phyloP scores from a whole-genome alignment of 495 filamentous ascomycete genomes.

The Lasiosphaeriaceae sp. region DNA sequence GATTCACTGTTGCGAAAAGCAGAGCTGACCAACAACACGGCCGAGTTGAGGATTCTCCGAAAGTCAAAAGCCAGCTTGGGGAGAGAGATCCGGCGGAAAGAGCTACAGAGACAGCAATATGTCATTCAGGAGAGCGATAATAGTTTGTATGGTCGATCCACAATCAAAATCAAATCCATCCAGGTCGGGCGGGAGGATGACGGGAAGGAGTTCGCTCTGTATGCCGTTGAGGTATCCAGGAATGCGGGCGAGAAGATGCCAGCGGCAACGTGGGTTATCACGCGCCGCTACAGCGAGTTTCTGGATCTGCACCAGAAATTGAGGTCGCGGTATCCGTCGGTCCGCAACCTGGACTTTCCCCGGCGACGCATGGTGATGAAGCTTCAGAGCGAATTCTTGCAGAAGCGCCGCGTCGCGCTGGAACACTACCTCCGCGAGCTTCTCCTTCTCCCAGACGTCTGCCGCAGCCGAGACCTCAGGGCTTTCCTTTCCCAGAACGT shows the following conservation, averaged over 20 bases:
- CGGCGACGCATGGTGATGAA: slow-evolving; percentile 91
- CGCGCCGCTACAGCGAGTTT: slow-evolving; percentile 90
- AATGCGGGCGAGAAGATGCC: slow-evolving; percentile 88
- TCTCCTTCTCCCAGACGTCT: slow-evolving; percentile 85
- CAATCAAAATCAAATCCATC: slow-evolving; percentile 82
- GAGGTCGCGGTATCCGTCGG: slow-evolving; percentile 75
- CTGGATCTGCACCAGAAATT: slow-evolving; percentile 91
- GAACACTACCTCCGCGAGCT: slow-evolving; percentile 84
- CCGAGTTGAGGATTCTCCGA: slow-evolving; percentile 84
- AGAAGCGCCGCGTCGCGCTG: slow-evolving; percentile 77
- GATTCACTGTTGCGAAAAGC: slow-evolving; percentile 91
- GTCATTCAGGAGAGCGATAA: slow-evolving; percentile 98
- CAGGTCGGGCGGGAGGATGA: slow-evolving; percentile 90
- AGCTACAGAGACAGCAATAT: slow-evolving; percentile 94
- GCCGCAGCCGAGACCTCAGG: slow-evolving; percentile 84
- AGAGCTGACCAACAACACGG: slow-evolving; percentile 92
- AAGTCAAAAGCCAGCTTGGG: slow-evolving; percentile 94
- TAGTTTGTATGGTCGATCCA: slow-evolving; percentile 88
- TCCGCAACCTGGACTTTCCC: slow-evolving; percentile 88
- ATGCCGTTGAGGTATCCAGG: slow-evolving; percentile 86
- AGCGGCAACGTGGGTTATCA: slow-evolving; percentile 75
- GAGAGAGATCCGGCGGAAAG: slow-evolving; percentile 87
- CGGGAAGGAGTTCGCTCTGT: slow-evolving; percentile 89
- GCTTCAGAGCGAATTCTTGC: slow-evolving; percentile 88
- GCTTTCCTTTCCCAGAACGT: slow-evolving; percentile 90